Conservation (phyloP, 805 yeast genomes). For the Saccharomycopsis amapae region DNA sequence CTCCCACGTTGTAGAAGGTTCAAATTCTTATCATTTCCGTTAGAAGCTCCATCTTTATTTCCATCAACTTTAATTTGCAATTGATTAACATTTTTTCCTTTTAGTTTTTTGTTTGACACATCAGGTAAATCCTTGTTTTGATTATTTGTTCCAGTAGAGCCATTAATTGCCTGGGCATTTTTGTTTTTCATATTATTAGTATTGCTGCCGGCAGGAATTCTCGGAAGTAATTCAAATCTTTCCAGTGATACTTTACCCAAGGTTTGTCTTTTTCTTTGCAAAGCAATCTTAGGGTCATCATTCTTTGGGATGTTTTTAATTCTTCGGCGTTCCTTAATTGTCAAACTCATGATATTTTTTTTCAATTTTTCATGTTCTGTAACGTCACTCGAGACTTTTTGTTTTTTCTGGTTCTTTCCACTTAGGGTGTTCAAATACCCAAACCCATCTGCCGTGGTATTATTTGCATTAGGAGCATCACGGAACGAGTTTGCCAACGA, state of each 20-base stretch:
- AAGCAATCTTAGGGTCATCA: slow-evolving; percentile 50
- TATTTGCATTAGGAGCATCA: slow-evolving; percentile 45
- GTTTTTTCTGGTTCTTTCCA: slow-evolving; percentile 44
- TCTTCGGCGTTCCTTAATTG: slow-evolving; percentile 77
- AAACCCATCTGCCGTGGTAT: slow-evolving; percentile 31
- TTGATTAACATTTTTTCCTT: slow-evolving; percentile 17
- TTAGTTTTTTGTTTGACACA: neutral
- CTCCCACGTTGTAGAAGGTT: slow-evolving; percentile 9
- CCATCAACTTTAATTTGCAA: slow-evolving; percentile 14
- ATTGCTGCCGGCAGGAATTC: slow-evolving; percentile 48
- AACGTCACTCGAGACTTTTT: slow-evolving; percentile 30
- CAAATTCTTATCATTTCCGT: slow-evolving; percentile 10
- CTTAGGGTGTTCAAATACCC: slow-evolving; percentile 39
- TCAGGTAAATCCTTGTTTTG: neutral
- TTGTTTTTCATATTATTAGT: slow-evolving; percentile 6
- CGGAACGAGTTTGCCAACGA: slow-evolving; percentile 78
- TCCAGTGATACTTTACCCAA: slow-evolving; percentile 24
- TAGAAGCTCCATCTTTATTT: slow-evolving; percentile 2
- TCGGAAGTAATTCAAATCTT: slow-evolving; percentile 39
- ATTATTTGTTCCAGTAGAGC: neutral
- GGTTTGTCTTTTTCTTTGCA: slow-evolving; percentile 25
- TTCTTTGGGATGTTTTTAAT: slow-evolving; percentile 82
- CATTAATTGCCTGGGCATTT: neutral
- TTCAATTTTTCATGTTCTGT: slow-evolving; percentile 77
- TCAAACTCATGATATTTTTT: slow-evolving; percentile 78